phyloP scores from a whole-genome alignment of 2,329 filamentous ascomycete species.

The Neocatenulostroma microsporum region DNA sequence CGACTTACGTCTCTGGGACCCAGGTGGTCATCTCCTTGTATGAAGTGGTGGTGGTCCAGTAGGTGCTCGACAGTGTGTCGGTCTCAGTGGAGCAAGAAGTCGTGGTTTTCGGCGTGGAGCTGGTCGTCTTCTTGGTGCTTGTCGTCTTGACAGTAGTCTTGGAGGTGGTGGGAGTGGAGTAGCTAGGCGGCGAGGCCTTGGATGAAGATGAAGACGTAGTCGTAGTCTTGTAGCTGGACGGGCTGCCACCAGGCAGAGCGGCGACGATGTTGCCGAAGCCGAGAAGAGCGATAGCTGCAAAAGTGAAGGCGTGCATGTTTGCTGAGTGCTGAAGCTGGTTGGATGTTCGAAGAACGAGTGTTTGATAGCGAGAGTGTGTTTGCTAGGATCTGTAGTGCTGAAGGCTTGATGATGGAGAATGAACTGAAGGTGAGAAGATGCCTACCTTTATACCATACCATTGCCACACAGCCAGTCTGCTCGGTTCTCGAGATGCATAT shows the following conservation, averaged over 20 bases:
- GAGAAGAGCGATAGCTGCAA: constrained; percentile 2
- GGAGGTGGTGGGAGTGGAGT: not conserved
- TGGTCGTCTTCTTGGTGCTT: not conserved
- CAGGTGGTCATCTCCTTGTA: constrained; percentile 2
- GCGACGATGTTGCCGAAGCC: constrained; percentile 4
- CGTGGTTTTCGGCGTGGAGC: not conserved
- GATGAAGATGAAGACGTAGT: too few species aligned
- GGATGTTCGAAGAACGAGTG: constrained; percentile 3
- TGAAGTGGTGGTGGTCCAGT: not conserved
- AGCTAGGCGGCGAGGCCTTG: not conserved
- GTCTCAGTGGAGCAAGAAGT: not conserved
- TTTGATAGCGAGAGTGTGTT: not conserved
- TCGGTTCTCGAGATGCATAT: not conserved
- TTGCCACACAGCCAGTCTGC: not conserved
- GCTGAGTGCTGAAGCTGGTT: too few species aligned
- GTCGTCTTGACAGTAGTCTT: not conserved
- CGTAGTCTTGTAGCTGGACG: not conserved
- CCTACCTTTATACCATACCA: constrained; percentile 7
- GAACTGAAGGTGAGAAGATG: not conserved
- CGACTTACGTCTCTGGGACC: not conserved
- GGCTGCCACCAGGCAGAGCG: constrained; percentile 1
- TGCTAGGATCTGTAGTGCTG: not conserved
- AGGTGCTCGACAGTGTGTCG: not conserved
- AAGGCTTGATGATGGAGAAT: constrained; percentile 3
- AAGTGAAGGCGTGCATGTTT: constrained; percentile 7